phyloP scores from a whole-genome alignment of 2,329 filamentous ascomycete species.

The Cladobotryum mycophilum region DNA sequence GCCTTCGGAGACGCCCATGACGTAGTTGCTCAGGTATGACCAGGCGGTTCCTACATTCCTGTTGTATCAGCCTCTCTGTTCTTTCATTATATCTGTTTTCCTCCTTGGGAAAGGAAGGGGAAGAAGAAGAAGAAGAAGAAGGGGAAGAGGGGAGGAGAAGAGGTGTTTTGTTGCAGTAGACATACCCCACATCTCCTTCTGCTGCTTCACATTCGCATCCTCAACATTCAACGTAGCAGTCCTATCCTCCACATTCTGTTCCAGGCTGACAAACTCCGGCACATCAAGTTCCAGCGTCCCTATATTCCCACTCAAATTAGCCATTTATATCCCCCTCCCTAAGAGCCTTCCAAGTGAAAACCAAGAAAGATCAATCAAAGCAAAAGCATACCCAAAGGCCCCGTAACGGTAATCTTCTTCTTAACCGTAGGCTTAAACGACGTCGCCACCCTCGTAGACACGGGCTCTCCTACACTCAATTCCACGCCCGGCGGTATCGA shows the following conservation, averaged over 20 bases:
- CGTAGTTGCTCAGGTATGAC: slow-evolving; percentile 82
- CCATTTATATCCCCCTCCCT: slow-evolving; percentile 4
- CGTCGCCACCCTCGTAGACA: slow-evolving; percentile 46
- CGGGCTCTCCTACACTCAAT: slow-evolving; percentile 61
- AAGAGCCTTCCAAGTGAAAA: slow-evolving; percentile 1
- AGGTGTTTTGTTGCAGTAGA: slow-evolving; percentile 8
- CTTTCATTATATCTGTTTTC: background rate
- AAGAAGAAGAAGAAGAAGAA: no score
- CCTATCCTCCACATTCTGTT: slow-evolving; percentile 56
- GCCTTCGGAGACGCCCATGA: slow-evolving; percentile 91
- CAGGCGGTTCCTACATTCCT: slow-evolving; percentile 67
- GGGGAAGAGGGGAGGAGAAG: no score
- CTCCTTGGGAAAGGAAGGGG: background rate
- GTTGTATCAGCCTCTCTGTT: no score
- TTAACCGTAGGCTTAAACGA: slow-evolving; percentile 56
- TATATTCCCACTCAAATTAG: slow-evolving; percentile 26
- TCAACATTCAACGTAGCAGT: slow-evolving; percentile 65
- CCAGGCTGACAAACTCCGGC: slow-evolving; percentile 70
- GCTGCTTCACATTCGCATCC: slow-evolving; percentile 62
- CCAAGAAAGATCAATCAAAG: background rate
- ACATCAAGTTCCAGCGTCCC: slow-evolving; percentile 71
- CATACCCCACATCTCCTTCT: slow-evolving; percentile 94
- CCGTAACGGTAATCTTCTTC: slow-evolving; percentile 67
- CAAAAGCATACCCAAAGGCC: slow-evolving; percentile 69
- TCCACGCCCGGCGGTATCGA: slow-evolving; percentile 80